Percentiles rank a stretch among this genome's conserved stretches.
These are phyloP conservation scores for Populus ilicifolia DNA, from an alignment of 345 rosid genomes.

Conservation along the genomic window DNA sequence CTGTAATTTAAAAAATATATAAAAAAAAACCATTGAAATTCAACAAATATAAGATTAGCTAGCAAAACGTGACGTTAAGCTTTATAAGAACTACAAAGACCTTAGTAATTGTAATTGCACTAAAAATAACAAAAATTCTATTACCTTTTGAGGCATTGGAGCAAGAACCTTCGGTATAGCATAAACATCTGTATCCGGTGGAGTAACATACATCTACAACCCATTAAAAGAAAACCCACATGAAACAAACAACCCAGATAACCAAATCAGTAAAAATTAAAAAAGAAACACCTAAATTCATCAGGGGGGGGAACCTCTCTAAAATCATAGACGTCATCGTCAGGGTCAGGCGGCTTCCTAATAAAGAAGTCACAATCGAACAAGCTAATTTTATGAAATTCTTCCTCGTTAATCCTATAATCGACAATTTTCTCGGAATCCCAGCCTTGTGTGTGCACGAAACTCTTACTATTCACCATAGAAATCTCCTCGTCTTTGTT, in stretches of 20 bases:
- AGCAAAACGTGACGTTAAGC: background rate
- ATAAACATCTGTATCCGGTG: slow-evolving; percentile 89
- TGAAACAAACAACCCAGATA: background rate
- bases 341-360: slow-evolving; percentile 92
- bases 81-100: background rate
- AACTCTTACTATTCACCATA: slow-evolving; percentile 66
- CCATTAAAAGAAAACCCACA: background rate
- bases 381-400: slow-evolving; percentile 79
- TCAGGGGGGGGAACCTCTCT: slow-evolving; percentile 56
- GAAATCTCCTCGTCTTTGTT: slow-evolving; percentile 55
- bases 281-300: background rate
- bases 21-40: background rate
- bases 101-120: background rate
- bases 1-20: slow-evolving; percentile 32
- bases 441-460: slow-evolving; percentile 77
- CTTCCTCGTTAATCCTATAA: slow-evolving; percentile 87
- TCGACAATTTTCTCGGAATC: slow-evolving; percentile 83
- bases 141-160: slow-evolving; percentile 86
- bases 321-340: slow-evolving; percentile 88
- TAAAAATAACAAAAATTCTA: background rate
- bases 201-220: slow-evolving; percentile 87
- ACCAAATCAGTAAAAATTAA: background rate
- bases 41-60: background rate
- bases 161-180: slow-evolving; percentile 85
- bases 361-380: slow-evolving; percentile 91